phyloP scores from a whole-genome alignment of 2,329 filamentous ascomycete species.

The Hypoxylon sp. region DNA sequence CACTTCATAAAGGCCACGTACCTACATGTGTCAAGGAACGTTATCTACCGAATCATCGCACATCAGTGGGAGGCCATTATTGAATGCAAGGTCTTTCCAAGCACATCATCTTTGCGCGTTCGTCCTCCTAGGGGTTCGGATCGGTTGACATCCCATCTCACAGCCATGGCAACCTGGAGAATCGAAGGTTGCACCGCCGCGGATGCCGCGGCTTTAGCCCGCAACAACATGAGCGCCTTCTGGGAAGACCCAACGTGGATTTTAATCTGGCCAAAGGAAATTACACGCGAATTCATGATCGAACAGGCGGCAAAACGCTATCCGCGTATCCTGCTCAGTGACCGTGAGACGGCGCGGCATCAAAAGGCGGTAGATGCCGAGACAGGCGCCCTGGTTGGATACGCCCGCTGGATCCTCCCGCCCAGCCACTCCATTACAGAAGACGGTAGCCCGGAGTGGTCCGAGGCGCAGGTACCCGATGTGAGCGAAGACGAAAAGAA shows the following conservation, averaged over 20 bases:
- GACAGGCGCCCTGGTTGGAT: conserved; percentile 23
- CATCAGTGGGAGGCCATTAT: background rate
- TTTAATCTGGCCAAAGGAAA: conserved; percentile 35
- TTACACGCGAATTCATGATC: conserved; percentile 20
- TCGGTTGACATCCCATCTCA: background rate
- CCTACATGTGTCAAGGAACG: background rate
- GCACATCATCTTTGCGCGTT: background rate
- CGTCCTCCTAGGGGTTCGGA: too few species aligned
- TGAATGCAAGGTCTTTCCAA: background rate
- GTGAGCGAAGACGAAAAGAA: conserved; percentile 1
- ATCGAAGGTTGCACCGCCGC: conserved; percentile 40
- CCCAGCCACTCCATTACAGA: background rate
- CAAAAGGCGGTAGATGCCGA: conserved; percentile 32
- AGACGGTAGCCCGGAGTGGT: conserved; percentile 6
- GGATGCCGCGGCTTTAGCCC: conserved; percentile 40
- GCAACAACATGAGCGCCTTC: conserved; percentile 48
- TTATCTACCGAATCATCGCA: background rate
- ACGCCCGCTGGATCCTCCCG: conserved; percentile 27
- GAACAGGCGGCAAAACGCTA: conserved; percentile 25
- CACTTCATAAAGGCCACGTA: background rate
- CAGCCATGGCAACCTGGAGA: conserved; percentile 8
- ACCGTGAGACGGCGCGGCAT: conserved; percentile 21
- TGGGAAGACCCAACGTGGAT: conserved; percentile 45
- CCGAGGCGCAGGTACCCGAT: conserved; percentile 12
- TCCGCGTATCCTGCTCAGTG: conserved; percentile 16